phyloP scores from a whole-genome alignment of 78 protist genomes.

The Planoprotostelium fungivorum region DNA sequence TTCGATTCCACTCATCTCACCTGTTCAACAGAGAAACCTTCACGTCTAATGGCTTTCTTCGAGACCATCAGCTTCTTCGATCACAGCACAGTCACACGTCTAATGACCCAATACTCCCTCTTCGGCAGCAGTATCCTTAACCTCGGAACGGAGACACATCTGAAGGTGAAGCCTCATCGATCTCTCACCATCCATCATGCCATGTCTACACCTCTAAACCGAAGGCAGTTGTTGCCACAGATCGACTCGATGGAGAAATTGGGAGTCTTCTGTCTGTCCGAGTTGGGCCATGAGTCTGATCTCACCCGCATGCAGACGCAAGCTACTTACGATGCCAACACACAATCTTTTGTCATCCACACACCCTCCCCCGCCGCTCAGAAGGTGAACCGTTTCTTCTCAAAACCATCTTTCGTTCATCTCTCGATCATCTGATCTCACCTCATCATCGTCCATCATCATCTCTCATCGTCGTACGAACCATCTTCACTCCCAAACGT shows the following conservation, averaged over 20 bases:
- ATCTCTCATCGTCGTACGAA: too few species aligned
- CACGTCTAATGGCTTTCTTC: not conserved
- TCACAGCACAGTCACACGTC: not conserved
- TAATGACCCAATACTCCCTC: conserved; percentile 37
- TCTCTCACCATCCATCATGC: not conserved
- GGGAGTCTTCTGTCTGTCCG: conserved; percentile 49
- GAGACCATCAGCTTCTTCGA: not conserved
- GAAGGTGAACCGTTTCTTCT: conserved; percentile 17
- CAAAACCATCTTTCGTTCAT: too few species aligned
- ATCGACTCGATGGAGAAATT: not conserved
- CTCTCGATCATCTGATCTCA: too few species aligned
- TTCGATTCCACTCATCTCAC: not conserved
- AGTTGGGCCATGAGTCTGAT: conserved; percentile 36
- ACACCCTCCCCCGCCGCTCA: conserved; percentile 60
- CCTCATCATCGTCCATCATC: too few species aligned
- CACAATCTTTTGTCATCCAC: conserved; percentile 40
- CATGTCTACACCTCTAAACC: not conserved
- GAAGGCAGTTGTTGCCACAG: not conserved
- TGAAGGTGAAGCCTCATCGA: not conserved
- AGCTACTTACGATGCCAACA: conserved; percentile 18
- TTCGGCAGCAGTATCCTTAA: conserved; percentile 61
- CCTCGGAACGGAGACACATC: conserved; percentile 64
- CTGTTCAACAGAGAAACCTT: not conserved
- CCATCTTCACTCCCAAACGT: too few species aligned
- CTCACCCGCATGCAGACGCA: conserved; percentile 11